Base-by-base conservation (phyloP, 495 filamentous ascomycete species). In the Terfezia claveryi region DNA sequence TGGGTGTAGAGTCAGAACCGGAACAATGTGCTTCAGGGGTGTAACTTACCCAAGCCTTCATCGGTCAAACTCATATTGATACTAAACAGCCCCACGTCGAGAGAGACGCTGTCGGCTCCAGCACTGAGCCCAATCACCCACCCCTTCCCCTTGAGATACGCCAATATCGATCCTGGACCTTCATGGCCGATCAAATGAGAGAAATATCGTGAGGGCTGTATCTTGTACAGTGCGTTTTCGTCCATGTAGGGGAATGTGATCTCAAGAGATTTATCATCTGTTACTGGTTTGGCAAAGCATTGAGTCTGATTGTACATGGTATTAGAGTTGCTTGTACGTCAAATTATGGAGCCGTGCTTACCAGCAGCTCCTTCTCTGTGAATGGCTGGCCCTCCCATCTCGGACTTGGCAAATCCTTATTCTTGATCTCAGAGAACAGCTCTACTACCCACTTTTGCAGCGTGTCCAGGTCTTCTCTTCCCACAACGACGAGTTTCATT, bases 121-220 rank as follows among this genome's bases (percentile, higher is more conserved):
- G 89, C 85, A 56, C 79, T 80, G 10, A 99, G 71, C 2, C 79
- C 80, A 69, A 93, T 94, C 10, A 82, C 87, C 92, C 87, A 96
- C 49, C 92, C 91, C 67, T 92, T 94, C 23, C 78, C 81, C 69
- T 96, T 99, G 65, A 94, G 76, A 66, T 94, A 88, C 1, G 91
- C 80, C 66, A 99, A 78, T 59, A 99, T 88, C 70, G 91, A 95
- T 2, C 91, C 91, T 8, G 91, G 91, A 0, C 91, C 91, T 68
- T 99, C 91, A 58, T 99, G 92, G 12, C 91, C 91, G 58, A 99
- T 88, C 50, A 99, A 68, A 64, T 99, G 91, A 62, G 82, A 83
- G 59, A 94, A 76, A 64, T 96, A 99, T 38, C 86, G 78, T 59
- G 83, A 83, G 11, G 91, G 91, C 53, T 93, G 87, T 8, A 80